Evolutionary conservation across 2,329 filamentous ascomycete species (phyloP), one percentile per base, ranked within the genome.

Genomic region (Curvularia sp.): DNA sequence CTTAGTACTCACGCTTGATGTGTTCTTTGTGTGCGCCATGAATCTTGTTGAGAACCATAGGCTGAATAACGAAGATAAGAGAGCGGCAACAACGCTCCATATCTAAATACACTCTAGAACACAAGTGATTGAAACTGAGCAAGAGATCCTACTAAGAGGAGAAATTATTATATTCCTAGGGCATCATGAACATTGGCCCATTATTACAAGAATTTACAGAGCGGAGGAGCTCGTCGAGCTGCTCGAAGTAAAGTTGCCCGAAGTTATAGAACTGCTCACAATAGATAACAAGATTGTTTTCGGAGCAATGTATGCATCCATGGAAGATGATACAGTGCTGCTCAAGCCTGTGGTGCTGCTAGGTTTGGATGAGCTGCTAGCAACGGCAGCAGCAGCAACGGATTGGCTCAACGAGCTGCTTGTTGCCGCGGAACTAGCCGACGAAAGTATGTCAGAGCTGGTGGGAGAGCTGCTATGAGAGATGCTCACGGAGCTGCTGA

Each of bases 341-440:
- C 43, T 46, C 24, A 22, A 46, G 43, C 22, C 43, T 46, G 43
- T 46, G 24, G 43, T 46, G n/a, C 24, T 46, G 43, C 43, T 30
- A 46, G 43, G 24, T 12, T n/a, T 46, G 43, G 24, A 7, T 46
- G 22, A 28, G 43, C 43, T 46, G 13, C 43, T 4, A 22, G 24
- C 24, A 30, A 46, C 43, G 22, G 42, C 42, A 26, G 42, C 42
- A 46, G 42, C 42, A 46, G 6, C 39, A 42, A 22, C 39, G 33
- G 20, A 18, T 46, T 46, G 22, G 24, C 43, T 46, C 43, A 12
- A 46, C 43, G 22, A 30, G 20, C 43, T 46, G 24, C 43, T 30
- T 46, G 9, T 46, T 46, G 24, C 43, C 24, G 43, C 43, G 13
- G 24, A 30, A 46, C 43, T 30, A n/a, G 43, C 43, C 43, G 43